Evolutionary conservation across 441 rosid species (phyloP), one percentile per base, ranked within the genome.

Genomic region (Adansonia gregorii): DNA sequence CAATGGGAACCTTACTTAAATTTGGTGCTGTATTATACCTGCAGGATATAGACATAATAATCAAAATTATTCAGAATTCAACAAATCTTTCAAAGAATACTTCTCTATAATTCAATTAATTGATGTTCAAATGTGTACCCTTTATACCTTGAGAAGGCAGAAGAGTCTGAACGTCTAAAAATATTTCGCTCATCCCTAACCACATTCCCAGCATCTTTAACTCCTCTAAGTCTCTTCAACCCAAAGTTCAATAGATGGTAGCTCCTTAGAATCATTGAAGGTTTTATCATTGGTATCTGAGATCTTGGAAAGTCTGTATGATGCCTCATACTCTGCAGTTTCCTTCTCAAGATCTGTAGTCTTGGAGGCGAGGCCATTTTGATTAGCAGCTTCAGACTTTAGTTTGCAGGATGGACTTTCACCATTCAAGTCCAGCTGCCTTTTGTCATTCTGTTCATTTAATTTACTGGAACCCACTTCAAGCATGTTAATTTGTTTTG

Each of bases 91-190:
- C 39, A 48, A 48, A 61, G 19, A 61, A 10, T 7, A 27, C 43
- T 24, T 46, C 19, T 73, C 66, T 1, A 1, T n/a, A 11, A 58
- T 73, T 73, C 41, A 19, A 59, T 39, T 72, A 56, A 61, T n/a
- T 10, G 43, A 78, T 51, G 51, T 24, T 61, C 31, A 24, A n/a
- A 46, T 22, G 11, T 70, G 61, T n/a, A 19, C 20, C 27, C 27
- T 61, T 11, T 74, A 41, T 88, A 88, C 93, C 88, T 88, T 74
- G 93, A 88, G 84, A 89, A 89, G 59, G 93, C 93, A 72, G 93
- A 89, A 11, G 79, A 80, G 67, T 81, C 82, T 7, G 90, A 89
- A 73, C 85, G 90, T 78, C 87, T 85, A 58, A 89, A 73, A 74
- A 86, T 84, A 83, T 86, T 89, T 51, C 89, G 87, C 78, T 82